A percentile compares a stretch with the other conserved stretches of the same genome.
Evolutionary conservation across 1,139 yeast genomes (phyloP).

Genomic region (Kurtzmaniella quercitrusa): DNA sequence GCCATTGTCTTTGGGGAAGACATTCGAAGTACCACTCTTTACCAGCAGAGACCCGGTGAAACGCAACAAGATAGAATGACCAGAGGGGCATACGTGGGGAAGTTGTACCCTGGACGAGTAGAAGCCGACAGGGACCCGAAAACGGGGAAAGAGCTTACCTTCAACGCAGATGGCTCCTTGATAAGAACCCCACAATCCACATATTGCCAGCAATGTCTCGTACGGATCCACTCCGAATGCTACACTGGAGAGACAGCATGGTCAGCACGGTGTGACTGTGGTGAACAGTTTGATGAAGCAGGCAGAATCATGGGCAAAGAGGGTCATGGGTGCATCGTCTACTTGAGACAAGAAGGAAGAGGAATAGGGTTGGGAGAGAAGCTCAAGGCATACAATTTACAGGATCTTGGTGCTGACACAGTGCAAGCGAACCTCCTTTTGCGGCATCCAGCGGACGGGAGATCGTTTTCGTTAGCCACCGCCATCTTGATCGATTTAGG

Average conservation of each 20-base stretch:
- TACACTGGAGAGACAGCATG: conserved; percentile 99
- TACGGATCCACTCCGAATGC: conserved; percentile 92
- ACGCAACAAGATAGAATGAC: conserved; percentile 93
- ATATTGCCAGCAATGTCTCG: conserved; percentile 45
- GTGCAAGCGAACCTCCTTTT: conserved; percentile 91
- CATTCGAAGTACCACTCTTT: conserved; percentile 73
- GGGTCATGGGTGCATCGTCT: conserved; percentile 93
- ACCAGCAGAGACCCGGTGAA: conserved; percentile 58
- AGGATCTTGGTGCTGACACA: conserved; percentile 97
- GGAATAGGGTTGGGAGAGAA: conserved; percentile 98
- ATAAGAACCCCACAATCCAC: conserved; percentile 35
- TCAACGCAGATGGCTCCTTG: conserved; percentile 50
- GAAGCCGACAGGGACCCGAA: conserved; percentile 60
- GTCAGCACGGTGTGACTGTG: conserved; percentile 98
- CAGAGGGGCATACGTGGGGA: conserved; percentile 93
- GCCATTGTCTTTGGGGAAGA: conserved; percentile 97
- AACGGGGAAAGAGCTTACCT: conserved; percentile 36
- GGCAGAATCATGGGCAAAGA: conserved; percentile 83
- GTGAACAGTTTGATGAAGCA: conserved; percentile 98
- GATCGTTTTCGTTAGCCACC: conserved; percentile 90
- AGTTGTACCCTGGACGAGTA: conserved; percentile 77
- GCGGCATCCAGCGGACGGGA: conserved; percentile 95
- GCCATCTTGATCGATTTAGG: conserved; percentile 87
- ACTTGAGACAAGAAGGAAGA: conserved; percentile 95
- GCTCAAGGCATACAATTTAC: conserved; percentile 92